Evolutionary conservation across 23 red algal genomes (phyloP).

Genomic region (Chondrus crispus): DNA sequence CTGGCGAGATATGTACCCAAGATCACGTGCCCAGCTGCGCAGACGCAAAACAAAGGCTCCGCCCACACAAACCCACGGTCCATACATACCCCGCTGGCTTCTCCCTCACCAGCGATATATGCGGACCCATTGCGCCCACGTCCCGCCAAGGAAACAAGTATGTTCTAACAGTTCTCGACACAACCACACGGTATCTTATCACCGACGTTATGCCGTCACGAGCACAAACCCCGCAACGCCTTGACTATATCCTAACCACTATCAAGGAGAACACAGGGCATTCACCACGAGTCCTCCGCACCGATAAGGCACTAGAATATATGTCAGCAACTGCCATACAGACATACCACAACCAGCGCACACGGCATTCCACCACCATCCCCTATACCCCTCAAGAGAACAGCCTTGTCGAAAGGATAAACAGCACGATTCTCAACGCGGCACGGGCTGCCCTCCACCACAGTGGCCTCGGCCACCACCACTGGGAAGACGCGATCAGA

Average conservation of each 20-base stretch:
- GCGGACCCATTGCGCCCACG: background rate
- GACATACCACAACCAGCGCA: background rate
- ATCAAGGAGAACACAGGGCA: background rate
- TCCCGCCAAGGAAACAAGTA: background rate
- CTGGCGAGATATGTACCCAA: too few species aligned
- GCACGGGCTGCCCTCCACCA: background rate
- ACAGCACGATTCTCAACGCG: background rate
- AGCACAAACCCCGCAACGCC: background rate
- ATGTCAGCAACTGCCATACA: background rate
- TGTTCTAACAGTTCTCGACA: background rate
- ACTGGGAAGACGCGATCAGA: background rate
- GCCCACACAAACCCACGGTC: too few species aligned
- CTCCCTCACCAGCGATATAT: background rate
- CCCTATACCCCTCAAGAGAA: background rate
- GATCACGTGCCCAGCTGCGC: too few species aligned
- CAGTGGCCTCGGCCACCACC: background rate
- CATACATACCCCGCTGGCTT: too few species aligned
- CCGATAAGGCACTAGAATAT: background rate
- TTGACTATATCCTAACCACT: background rate
- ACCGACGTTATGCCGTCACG: background rate
- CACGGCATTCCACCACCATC: background rate
- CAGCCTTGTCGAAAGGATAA: background rate
- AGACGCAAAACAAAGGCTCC: too few species aligned
- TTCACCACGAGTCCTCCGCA: background rate
- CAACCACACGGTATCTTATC: background rate